Conservation (phyloP, 2,329 filamentous ascomycete genomes). For the Penicillium sp. region DNA sequence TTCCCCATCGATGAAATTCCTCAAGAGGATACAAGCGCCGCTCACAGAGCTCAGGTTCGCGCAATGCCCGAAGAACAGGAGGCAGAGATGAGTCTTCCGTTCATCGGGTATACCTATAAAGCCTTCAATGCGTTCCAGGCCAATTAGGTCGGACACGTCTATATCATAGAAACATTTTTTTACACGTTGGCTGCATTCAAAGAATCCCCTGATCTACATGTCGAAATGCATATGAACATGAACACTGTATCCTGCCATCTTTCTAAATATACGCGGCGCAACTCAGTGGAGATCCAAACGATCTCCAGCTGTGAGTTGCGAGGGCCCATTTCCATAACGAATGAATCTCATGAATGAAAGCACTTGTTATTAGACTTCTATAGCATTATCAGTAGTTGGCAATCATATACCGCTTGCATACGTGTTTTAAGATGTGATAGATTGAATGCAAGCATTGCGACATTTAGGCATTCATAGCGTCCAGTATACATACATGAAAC, state of each 20-base stretch:
- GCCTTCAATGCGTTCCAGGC: conserved; percentile 70
- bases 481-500: not conserved
- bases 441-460: not conserved
- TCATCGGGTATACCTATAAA: conserved; percentile 97
- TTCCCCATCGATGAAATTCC: conserved; percentile 99
- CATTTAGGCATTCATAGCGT: not conserved
- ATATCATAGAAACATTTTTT: conserved; percentile 1
- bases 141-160: conserved; percentile 22
- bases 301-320: not conserved
- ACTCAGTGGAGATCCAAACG: not conserved
- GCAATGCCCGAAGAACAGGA: conserved; percentile 72
- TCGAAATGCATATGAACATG: not conserved
- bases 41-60: conserved; percentile 77
- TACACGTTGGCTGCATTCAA: not conserved
- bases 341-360: not conserved
- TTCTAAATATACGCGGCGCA: conserved; percentile 1
- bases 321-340: not conserved
- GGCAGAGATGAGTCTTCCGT: conserved; percentile 92
- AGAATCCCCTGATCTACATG: not conserved
- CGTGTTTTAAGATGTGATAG: not conserved
- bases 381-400: not conserved
- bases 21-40: conserved; percentile 87
- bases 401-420: not conserved
- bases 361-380: not conserved
- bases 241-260: not conserved